Evolutionary conservation across 768 basidiomycete species (phyloP), one percentile per base, ranked within the genome.

Genomic region (Tylopilus cervinicoccineus): DNA sequence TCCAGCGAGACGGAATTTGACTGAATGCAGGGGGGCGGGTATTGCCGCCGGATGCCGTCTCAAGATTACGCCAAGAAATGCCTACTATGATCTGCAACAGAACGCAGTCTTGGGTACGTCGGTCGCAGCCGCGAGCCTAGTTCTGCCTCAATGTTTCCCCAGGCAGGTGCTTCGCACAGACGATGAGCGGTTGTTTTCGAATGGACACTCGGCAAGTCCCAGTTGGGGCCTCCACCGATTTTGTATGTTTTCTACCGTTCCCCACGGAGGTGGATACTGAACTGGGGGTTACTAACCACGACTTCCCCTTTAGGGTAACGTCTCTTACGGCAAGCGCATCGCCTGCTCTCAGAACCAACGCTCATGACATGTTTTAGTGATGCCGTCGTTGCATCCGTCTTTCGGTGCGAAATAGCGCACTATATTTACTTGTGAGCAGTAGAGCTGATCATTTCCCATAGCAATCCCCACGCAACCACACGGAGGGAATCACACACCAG

Each of bases 401-500:
- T 86, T 72, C 52, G 75, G 84, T 84, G 61, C 65, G 73, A 61
- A 24, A 26, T 33, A 9, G 17, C 1, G 16, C 5, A 24, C 24
- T 24, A 20, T n/a, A 24, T 20, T 43, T n/a, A n/a, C n/a, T 48
- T 44, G 22, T 16, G 6, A 28, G 16, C 22, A 5, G 54, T 50
- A 51, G n/a, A n/a, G 37, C 54, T 69, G 19, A 63, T 65, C 7
- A 54, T 60, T 52, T 63, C 56, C 19, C 38, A 26, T 41, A 86
- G 85, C 81, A 24, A 88, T 90, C 45, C 86, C 87, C n/a, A 85
- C 85, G 6, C 70, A 72, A 52, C 77, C 79, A 7, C 70, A 76
- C 43, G 86, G 86, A 34, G 83, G 81, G n/a, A 90, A 90, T 58
- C 88, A 90, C 57, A 88, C 88, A 2, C 72, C 79, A 10, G 77